phyloP scores from a whole-genome alignment of 2,329 filamentous ascomycete species.

The Cladosporium halotolerans region DNA sequence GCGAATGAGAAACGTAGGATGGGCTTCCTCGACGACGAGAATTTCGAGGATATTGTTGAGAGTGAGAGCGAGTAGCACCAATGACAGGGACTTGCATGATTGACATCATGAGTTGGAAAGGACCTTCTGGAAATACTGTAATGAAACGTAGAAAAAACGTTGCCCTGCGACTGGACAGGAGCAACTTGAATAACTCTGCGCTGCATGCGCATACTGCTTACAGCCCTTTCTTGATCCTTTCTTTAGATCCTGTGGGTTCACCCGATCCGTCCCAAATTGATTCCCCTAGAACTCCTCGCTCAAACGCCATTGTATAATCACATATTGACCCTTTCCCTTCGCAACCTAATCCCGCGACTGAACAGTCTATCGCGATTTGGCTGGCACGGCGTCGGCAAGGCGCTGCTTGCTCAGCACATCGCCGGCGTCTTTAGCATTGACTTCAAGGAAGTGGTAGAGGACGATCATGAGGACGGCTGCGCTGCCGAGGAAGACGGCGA shows the following conservation, averaged over 20 bases:
- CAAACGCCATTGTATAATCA: background rate
- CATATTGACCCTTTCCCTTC: background rate
- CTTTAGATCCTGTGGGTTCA: too few species aligned
- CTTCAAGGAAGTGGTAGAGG: conserved; percentile 90
- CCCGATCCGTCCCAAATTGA: background rate
- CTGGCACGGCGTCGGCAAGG: conserved; percentile 29
- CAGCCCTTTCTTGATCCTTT: too few species aligned
- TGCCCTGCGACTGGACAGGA: too few species aligned
- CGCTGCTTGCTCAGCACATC: conserved; percentile 24
- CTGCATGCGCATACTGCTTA: too few species aligned
- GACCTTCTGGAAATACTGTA: too few species aligned
- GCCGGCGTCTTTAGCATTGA: conserved; percentile 65
- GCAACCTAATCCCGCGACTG: too few species aligned
- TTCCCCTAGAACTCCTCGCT: conserved; percentile 5
- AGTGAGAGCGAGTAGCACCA: conserved; percentile 18
- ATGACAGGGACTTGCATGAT: background rate
- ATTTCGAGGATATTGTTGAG: conserved; percentile 38
- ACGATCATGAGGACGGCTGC: conserved; percentile 88
- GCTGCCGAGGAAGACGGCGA: conserved; percentile 89
- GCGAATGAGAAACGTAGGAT: conserved; percentile 46
- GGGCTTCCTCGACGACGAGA: conserved; percentile 47
- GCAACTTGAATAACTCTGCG: too few species aligned
- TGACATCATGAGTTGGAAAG: background rate
- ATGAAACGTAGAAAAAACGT: too few species aligned
- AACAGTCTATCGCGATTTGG: conserved; percentile 18